Percentiles rank a stretch among this genome's conserved stretches.
Conservation (phyloP, 108 stramenopile genomes). For the Nitzschia sp. region DNA sequence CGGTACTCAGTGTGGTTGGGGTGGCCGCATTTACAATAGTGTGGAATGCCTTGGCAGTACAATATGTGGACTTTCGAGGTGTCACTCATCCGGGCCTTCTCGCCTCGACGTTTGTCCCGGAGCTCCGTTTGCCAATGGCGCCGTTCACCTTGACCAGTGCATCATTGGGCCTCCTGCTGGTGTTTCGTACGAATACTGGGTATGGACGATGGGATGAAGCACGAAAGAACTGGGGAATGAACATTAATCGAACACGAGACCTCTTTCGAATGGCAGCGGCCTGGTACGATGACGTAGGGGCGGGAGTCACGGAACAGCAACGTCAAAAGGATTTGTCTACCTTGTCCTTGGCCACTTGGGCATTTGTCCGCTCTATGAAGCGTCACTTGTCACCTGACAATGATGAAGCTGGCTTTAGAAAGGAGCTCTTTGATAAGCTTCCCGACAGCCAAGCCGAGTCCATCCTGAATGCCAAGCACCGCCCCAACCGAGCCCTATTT, state of each 20-base stretch:
- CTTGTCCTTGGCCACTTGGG: conserved; percentile 62
- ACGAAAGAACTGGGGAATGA: conserved; percentile 65
- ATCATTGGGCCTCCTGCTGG: conserved; percentile 69
- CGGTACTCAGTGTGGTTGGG: conserved; percentile 38
- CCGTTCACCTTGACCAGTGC: conserved; percentile 61
- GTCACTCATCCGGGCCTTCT: conserved; percentile 51
- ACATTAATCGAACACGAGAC: conserved; percentile 73
- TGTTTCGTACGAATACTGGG: conserved; percentile 77
- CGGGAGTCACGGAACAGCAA: conserved; percentile 22
- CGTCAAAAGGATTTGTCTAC: conserved; percentile 49
- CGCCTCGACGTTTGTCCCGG: conserved; percentile 30
- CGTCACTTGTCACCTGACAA: conserved; percentile 72
- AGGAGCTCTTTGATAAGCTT: conserved; percentile 39
- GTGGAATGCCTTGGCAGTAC: conserved; percentile 58
- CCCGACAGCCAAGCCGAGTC: conserved; percentile 36
- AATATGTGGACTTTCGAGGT: conserved; percentile 58
- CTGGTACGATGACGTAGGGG: conserved; percentile 44
- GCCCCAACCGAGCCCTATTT: conserved; percentile 58
- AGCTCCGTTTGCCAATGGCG: conserved; percentile 57
- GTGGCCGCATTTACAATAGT: conserved; percentile 49
- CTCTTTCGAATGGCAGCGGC: conserved; percentile 63
- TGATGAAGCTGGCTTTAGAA: conserved; percentile 55
- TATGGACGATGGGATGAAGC: conserved; percentile 84
- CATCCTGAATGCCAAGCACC: conserved; percentile 52
- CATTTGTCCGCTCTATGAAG: conserved; percentile 38